phyloP scores from a whole-genome alignment of 495 filamentous ascomycete species.

The Tuber indicum region DNA sequence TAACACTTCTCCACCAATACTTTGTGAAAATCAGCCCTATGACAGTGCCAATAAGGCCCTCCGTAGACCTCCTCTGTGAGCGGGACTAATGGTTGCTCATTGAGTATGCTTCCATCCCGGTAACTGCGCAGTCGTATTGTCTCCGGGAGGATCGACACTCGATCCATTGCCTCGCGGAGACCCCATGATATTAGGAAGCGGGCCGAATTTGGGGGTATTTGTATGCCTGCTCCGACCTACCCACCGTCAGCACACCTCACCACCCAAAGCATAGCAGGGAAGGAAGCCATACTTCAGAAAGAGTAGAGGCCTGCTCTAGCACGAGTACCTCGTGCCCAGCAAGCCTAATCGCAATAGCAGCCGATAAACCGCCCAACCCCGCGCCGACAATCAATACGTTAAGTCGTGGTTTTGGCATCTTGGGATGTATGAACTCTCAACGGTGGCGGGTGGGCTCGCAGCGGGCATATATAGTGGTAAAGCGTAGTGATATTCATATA shows the following conservation, averaged over 20 bases:
- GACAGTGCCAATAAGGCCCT: constrained; percentile 46
- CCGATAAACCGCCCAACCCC: constrained; percentile 50
- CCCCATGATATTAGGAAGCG: constrained; percentile 43
- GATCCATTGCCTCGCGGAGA: constrained; percentile 22
- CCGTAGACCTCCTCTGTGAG: constrained; percentile 46
- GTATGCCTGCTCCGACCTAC: constrained; percentile 48
- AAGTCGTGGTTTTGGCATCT: constrained; percentile 32
- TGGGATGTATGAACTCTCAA: neutral
- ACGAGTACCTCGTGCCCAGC: constrained; percentile 49
- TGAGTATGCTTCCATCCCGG: constrained; percentile 42
- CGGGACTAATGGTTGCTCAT: constrained; percentile 39
- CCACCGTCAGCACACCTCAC: neutral
- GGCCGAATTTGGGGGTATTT: constrained; percentile 47
- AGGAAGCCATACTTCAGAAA: constrained; percentile 47
- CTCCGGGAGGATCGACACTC: constrained; percentile 29
- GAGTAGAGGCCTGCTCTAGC: constrained; percentile 46
- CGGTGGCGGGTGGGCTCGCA: neutral
- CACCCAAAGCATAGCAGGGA: neutral
- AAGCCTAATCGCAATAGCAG: constrained; percentile 48
- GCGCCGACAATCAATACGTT: constrained; percentile 50
- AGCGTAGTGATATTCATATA: neutral
- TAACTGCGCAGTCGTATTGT: constrained; percentile 31
- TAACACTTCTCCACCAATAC: constrained; percentile 45
- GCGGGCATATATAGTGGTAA: neutral
- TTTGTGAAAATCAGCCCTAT: constrained; percentile 51